Evolutionary conservation across 1,284 basidiomycete species (phyloP).

Genomic region (Ceratobasidium sp.): DNA sequence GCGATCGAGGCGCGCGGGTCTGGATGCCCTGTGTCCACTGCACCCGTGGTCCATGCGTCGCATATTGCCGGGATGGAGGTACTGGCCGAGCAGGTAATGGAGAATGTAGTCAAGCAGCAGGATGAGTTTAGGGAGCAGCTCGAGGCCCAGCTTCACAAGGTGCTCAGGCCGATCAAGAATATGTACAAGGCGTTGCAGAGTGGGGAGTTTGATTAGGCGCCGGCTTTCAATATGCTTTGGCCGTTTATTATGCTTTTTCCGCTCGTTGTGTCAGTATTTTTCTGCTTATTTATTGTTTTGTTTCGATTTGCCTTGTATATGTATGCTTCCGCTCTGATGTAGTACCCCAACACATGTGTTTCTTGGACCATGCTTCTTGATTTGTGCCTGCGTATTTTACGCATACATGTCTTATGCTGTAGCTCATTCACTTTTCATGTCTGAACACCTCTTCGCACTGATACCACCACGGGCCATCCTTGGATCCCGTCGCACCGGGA

Average conservation of each 20-base stretch:
- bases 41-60: background rate
- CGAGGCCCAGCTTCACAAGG: background rate
- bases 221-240: background rate
- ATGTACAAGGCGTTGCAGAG: slow-evolving; percentile 14
- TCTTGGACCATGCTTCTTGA: background rate
- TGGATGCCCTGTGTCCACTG: background rate
- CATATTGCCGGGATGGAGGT: background rate
- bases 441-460: slow-evolving; percentile 74
- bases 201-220: background rate
- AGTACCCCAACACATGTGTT: too few species aligned
- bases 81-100: background rate
- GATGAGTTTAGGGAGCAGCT: background rate
- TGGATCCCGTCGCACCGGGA: slow-evolving; percentile 71
- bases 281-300: slow-evolving; percentile 4
- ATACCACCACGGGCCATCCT: slow-evolving; percentile 75
- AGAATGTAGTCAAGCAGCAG: background rate
- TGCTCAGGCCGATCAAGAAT: background rate
- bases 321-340: background rate
- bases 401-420: background rate
- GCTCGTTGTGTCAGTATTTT: background rate
- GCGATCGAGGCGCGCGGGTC: slow-evolving; percentile 6
- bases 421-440: slow-evolving; percentile 16
- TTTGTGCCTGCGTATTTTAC: background rate
- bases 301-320: background rate
- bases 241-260: background rate